Conservation (phyloP, 352 stramenopile species). For the Aphanomyces cochlioides region DNA sequence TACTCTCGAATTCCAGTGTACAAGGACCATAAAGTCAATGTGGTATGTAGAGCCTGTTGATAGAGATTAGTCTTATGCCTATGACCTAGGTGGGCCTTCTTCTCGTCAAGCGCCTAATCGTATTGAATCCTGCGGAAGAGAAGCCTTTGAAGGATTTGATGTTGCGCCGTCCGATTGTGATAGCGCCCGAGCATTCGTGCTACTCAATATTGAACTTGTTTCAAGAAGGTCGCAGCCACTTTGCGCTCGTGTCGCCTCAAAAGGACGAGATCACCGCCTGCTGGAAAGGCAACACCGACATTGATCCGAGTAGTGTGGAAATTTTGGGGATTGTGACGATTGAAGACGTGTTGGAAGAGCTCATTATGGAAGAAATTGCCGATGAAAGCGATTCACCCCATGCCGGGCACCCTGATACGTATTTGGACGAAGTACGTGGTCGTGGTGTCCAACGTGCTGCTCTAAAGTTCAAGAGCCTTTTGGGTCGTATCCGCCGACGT, state of each 20-base stretch:
- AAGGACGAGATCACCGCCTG: conserved; percentile 34
- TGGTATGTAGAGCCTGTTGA: conserved; percentile 26
- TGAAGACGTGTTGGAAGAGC: conserved; percentile 58
- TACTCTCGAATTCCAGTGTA: conserved; percentile 65
- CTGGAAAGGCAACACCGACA: conserved; percentile 18
- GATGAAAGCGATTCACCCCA: conserved; percentile 45
- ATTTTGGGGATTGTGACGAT: conserved; percentile 60
- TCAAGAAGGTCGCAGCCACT: conserved; percentile 44
- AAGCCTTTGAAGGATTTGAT: conserved; percentile 34
- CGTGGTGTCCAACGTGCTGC: conserved; percentile 11
- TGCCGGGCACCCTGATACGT: background rate
- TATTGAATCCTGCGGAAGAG: conserved; percentile 42
- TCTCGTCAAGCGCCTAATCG: conserved; percentile 52
- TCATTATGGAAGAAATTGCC: conserved; percentile 54
- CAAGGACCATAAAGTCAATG: conserved; percentile 36
- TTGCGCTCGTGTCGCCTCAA: conserved; percentile 40
- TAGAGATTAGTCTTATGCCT: background rate
- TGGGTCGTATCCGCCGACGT: background rate
- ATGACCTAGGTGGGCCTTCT: conserved; percentile 39
- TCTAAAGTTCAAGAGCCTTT: conserved; percentile 24
- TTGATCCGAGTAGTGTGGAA: conserved; percentile 37
- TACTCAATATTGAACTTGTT: conserved; percentile 62
- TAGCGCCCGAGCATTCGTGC: conserved; percentile 46
- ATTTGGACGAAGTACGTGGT: background rate
- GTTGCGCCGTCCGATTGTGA: conserved; percentile 44